These are phyloP conservation scores for Xeromyces bisporus DNA, from an alignment of 495 filamentous ascomycete species.

Conservation along the genomic window DNA sequence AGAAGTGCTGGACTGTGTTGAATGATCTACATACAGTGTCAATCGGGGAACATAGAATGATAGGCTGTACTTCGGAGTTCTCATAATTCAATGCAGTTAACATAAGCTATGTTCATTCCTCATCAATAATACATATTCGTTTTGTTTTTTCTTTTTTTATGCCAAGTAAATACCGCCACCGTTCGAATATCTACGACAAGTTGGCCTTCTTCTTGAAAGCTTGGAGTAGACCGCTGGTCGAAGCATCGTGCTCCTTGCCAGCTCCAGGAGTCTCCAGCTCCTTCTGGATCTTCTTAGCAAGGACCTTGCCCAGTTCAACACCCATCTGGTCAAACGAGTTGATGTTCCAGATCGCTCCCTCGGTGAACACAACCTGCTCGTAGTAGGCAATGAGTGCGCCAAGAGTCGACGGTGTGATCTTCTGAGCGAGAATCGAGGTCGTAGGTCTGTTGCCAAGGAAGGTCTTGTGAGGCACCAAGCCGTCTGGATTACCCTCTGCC, in stretches of 20 bases:
- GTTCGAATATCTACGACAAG: conserved; percentile 17
- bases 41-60: no score
- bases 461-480: conserved; percentile 91
- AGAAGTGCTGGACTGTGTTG: no score
- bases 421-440: conserved; percentile 81
- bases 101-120: not conserved
- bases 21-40: no score
- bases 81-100: no score
- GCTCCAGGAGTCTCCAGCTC: conserved; percentile 62
- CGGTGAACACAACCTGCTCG: conserved; percentile 94
- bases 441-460: conserved; percentile 97
- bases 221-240: conserved; percentile 73
- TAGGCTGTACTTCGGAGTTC: no score
- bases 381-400: conserved; percentile 97
- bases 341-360: conserved; percentile 97
- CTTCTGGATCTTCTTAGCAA: conserved; percentile 78
- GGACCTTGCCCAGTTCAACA: conserved; percentile 89
- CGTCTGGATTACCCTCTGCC: conserved; percentile 68
- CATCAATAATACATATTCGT: not conserved
- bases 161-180: not conserved
- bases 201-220: conserved; percentile 63
- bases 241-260: conserved; percentile 58
- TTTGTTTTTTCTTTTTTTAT: not conserved
- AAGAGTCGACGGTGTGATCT: conserved; percentile 85
- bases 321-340: conserved; percentile 99